Percentiles rank a stretch among this genome's conserved stretches.
Evolutionary conservation across 2,329 filamentous ascomycete species (phyloP).

Genomic region (Scytalidium lignicola): DNA sequence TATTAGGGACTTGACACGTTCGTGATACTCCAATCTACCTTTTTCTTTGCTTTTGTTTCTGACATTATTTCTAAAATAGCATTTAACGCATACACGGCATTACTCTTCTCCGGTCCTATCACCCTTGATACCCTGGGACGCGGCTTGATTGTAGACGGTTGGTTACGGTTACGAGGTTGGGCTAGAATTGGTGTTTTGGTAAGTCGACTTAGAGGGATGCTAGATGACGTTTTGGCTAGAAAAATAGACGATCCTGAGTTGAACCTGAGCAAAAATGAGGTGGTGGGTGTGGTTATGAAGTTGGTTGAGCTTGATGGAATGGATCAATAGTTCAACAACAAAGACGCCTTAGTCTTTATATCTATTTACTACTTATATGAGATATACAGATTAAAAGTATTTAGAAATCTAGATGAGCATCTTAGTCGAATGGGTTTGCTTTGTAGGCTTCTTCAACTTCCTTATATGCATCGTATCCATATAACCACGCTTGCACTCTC

Average conservation of each 20-base stretch:
- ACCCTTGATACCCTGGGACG: conserved; percentile 81
- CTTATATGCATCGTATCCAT: conserved; percentile 55
- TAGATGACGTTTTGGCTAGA: conserved; percentile 76
- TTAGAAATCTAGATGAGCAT: not conserved
- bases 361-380: not conserved
- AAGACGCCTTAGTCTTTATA: no score
- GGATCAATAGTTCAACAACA: conserved; percentile 41
- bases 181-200: conserved; percentile 89
- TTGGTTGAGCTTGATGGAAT: conserved; percentile 87
- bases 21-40: conserved; percentile 31
- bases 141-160: conserved; percentile 86
- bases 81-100: conserved; percentile 82
- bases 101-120: conserved; percentile 83
- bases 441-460: conserved; percentile 42
- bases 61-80: conserved; percentile 39
- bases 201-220: conserved; percentile 73
- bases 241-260: conserved; percentile 72
- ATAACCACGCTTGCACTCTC: conserved; percentile 58
- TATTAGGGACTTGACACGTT: conserved; percentile 83
- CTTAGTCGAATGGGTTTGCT: conserved; percentile 11
- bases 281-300: conserved; percentile 72
- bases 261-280: conserved; percentile 54
- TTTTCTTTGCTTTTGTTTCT: not conserved
- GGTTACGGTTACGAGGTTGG: conserved; percentile 84
- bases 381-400: not conserved